Base-by-base conservation (phyloP, 2,329 filamentous ascomycete species). In the Microcyclospora tardicrescens region DNA sequence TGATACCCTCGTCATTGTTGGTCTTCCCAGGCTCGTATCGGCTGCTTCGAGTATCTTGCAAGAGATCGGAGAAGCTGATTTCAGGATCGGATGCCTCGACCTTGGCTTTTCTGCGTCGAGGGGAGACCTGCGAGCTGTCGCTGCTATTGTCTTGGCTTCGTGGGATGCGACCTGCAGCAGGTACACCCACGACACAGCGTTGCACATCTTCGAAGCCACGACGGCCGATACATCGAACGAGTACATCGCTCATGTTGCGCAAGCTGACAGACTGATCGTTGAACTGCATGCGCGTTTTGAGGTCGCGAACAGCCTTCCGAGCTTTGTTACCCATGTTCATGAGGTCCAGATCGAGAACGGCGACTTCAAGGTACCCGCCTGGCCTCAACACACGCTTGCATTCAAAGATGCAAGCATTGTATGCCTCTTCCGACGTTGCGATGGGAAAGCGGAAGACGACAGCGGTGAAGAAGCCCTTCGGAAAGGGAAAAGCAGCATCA, bases 281-380 rank as follows among this genome's bases (percentile, higher is more conserved):
- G 13, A 69, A 64, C 42, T 79, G 77, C 49, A 85, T 75, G 28
- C 72, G 68, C 51, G 84, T 78, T 60, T 87, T 89, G 40, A 89
- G 63, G 0, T 69, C 72, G 3, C 82, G 74, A 2, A 89, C 71
- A 0, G 79, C 73, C 12, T 77, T 73, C 5, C 83, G 73, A 1
- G 79, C 77, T 11, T 73, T 72, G 39, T 73, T 78, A 0, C 84
- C 84, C 80, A 89, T 86, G 54, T 84, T 85, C 60, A 85, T 77
- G 43, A 91, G 70, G 52, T 91, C 84, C 10, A 85, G 69, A 46
- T 91, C 84, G 1, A 91, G 69, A 29, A 86, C 77, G 0, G 77
- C 79, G 13, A 87, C 64, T 58, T 91, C 84, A n/a, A 91, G 71
- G 53, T 79, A 82, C 0, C 84, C 84, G 10, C 81, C 81, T 0